phyloP scores from a whole-genome alignment of 2,329 filamentous ascomycete species.

The Monilinia laxa region DNA sequence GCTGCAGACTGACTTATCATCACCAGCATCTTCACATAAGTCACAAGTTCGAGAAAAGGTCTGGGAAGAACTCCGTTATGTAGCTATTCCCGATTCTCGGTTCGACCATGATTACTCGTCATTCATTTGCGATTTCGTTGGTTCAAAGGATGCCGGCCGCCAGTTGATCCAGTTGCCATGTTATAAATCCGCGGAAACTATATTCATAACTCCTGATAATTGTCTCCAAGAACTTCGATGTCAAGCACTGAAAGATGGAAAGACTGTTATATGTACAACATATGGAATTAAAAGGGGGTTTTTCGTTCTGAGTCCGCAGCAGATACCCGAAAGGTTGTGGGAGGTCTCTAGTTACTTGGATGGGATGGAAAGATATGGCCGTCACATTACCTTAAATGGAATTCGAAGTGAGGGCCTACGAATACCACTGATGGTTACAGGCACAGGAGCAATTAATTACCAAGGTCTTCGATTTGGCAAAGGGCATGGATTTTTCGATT shows the following conservation, averaged over 20 bases:
- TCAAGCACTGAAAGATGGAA: conserved; percentile 44
- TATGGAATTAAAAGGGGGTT: conserved; percentile 46
- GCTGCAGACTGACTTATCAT: conserved; percentile 7
- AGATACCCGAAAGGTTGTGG: conserved; percentile 37
- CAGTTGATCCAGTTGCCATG: conserved; percentile 39
- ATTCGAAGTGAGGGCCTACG: conserved; percentile 39
- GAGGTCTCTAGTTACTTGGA: conserved; percentile 44
- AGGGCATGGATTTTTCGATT: conserved; percentile 45
- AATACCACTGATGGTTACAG: conserved; percentile 42
- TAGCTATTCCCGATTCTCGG: conserved; percentile 47
- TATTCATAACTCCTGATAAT: conserved; percentile 48
- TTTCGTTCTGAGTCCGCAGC: conserved; percentile 43
- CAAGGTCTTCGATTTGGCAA: conserved; percentile 45
- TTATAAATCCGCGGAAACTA: conserved; percentile 39
- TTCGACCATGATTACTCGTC: conserved; percentile 46
- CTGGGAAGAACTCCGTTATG: conserved; percentile 42
- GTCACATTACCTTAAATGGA: conserved; percentile 41
- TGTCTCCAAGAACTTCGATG: conserved; percentile 45
- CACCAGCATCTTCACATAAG: conserved; percentile 19
- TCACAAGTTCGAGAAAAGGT: conserved; percentile 31
- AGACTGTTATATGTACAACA: conserved; percentile 45
- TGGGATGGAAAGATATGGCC: conserved; percentile 47
- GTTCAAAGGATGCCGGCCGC: conserved; percentile 41
- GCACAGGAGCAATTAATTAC: conserved; percentile 44
- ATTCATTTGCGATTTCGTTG: conserved; percentile 47